phyloP scores from a whole-genome alignment of 1,284 basidiomycete genomes.

The Blastosporella zonata region DNA sequence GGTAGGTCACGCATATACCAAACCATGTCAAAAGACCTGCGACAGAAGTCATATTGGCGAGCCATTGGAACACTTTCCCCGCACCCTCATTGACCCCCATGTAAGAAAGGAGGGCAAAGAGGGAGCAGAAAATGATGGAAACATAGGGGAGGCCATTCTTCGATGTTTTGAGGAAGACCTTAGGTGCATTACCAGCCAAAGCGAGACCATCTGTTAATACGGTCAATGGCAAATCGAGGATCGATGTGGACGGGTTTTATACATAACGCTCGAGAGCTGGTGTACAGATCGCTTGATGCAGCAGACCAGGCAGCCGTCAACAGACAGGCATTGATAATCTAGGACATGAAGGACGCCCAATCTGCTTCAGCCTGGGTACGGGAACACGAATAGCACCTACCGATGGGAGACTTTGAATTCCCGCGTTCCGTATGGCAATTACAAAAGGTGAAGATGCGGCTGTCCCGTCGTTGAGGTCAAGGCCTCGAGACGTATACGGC shows the following conservation, averaged over 20 bases:
- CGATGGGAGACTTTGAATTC: constrained; percentile 72
- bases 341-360: too few relatives aligned
- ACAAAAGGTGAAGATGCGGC: constrained; percentile 82
- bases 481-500: constrained; percentile 59
- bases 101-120: constrained; percentile 74
- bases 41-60: constrained; percentile 68
- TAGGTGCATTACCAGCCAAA: constrained; percentile 72
- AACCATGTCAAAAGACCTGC: constrained; percentile 81
- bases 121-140: constrained; percentile 63
- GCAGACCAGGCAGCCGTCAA: constrained; percentile 87
- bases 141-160: constrained; percentile 75
- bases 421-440: constrained; percentile 72
- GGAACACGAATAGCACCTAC: constrained; percentile 29
- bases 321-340: constrained; percentile 86
- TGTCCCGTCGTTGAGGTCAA: constrained; percentile 61
- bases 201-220: constrained; percentile 69
- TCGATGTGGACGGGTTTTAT: too few relatives aligned
- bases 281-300: constrained; percentile 81
- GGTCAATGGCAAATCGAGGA: too few relatives aligned
- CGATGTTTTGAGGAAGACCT: constrained; percentile 66
- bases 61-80: constrained; percentile 74
- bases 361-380: too few relatives aligned
- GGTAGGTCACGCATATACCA: constrained; percentile 76
- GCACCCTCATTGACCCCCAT: constrained; percentile 59
- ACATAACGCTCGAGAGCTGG: constrained; percentile 79